Evolutionary conservation across 108 stramenopile genomes (phyloP), one percentile per base, ranked within the genome.

Genomic region (Cyclotella baltica): DNA sequence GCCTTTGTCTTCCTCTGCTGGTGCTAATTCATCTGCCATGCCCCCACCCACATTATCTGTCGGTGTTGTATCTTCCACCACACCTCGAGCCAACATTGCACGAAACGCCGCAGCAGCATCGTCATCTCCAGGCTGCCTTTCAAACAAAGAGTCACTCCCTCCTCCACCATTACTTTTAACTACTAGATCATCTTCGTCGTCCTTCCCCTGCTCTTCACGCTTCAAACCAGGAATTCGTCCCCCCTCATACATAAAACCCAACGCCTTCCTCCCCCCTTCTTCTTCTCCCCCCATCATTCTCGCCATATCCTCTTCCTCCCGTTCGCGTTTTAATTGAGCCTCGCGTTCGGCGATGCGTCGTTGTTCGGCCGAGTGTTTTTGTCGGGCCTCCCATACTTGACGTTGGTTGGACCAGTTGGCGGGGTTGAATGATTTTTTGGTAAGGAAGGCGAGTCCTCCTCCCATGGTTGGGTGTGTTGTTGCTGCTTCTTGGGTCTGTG

Each of bases 371-470:
- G 91, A 87, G 5, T 83, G 63, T 10, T 85, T 59, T 75, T 95
- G 88, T 53, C 87, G 77, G 18, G 89, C 88, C 69, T 95, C 94
- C 88, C 88, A 95, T 8, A 93, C 92, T 16, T 64, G 76, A 46
- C 89, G 87, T 73, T 88, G 87, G 62, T 93, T 95, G 19, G 78
- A 70, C 68, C 83, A 75, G 66, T 93, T 95, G 38, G 90, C 83
- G 19, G 94, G 94, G 70, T 95, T 92, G 86, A 95, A 95, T 27
- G 80, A 82, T 74, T 95, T 93, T 70, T 95, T 93, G 30, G 91
- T 90, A 38, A 95, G 77, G 76, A 95, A 95, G 30, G 88, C 87
- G 61, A 95, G 77, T 46, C 94, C 92, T 67, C 85, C 87, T 37
- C 92, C 94, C 94, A 95, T 95, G n/a, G n/a, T n/a, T n/a, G n/a